Conservation (phyloP, 495 filamentous ascomycete genomes). For the Hypoxylon fragiforme region DNA sequence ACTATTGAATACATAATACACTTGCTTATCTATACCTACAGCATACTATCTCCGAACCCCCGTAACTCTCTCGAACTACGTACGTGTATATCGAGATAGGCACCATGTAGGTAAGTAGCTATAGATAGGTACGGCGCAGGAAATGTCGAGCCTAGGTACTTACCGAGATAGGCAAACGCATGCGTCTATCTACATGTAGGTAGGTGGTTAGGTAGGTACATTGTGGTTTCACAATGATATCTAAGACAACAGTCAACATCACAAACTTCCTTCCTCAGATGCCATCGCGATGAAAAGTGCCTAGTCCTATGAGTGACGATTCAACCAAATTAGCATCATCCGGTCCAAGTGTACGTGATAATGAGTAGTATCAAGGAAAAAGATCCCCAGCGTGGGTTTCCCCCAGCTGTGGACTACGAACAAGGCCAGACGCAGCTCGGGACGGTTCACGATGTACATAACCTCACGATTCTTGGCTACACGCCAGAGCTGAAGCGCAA, state of each 20-base stretch:
- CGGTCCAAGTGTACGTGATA: not conserved
- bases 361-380: slow-evolving; percentile 30
- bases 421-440: slow-evolving; percentile 33
- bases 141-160: too few relatives aligned
- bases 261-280: not conserved
- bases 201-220: not conserved
- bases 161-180: too few relatives aligned
- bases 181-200: too few relatives aligned
- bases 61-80: too few relatives aligned
- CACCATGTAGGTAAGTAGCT: too few relatives aligned
- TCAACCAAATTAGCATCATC: not conserved
- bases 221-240: slow-evolving; percentile 1
- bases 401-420: slow-evolving; percentile 15
- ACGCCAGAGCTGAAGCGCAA: slow-evolving; percentile 63
- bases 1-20: not conserved
- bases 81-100: too few relatives aligned
- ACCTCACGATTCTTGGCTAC: slow-evolving; percentile 60
- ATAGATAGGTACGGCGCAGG: too few relatives aligned
- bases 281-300: not conserved
- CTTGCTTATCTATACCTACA: slow-evolving; percentile 29
- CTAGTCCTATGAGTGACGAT: not conserved
- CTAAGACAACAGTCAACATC: not conserved
- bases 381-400: not conserved
- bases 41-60: slow-evolving; percentile 21
- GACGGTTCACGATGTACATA: slow-evolving; percentile 50